Base-by-base conservation (phyloP, 352 stramenopile species). In the Globisporangium radiosum region DNA sequence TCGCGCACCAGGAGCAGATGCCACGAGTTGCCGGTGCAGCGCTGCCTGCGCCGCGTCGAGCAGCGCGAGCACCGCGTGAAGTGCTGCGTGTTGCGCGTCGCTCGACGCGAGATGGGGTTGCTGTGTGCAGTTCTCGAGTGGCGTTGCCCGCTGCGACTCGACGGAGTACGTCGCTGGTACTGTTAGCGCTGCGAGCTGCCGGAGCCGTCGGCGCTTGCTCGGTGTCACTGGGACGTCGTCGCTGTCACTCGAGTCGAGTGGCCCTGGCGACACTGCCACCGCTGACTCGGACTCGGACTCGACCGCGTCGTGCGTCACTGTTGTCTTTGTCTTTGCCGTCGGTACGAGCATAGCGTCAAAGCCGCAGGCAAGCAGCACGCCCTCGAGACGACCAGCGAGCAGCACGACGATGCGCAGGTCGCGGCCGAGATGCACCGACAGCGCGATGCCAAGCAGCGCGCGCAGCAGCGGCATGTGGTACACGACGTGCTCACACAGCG, bases 401-500 rank as follows among this genome's bases (percentile, higher is more conserved):
- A 45, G 54, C 36, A 72, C 66, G 47, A 81, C 72, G 5, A 43
- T 62, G 1, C 65, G 54, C 2, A 75, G 53, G 3, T 55, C 50
- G 19, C 59, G 62, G 1, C 54, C 64, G n/a, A 70, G 40, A 9
- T 74, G 53, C 37, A 47, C 56, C n/a, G 73, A 65, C 5, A 85
- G 54, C 44, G 66, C 74, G 38, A 85, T 70, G 42, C 50, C 67
- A 25, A 87, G 56, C 6, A 90, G 62, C 19, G 71, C 59, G 50
- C 75, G 78, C 54, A 92, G 66, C 9, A 91, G 66, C 14, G 70
- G 73, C 13, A 64, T 54, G 38, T 87, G 80, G 57, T 84, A 79
- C 13, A 92, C 75, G 7, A 82, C 75, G 56, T 92, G 81, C 7
- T 88, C 77, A 47, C 79, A 87, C 52, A 92, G 42, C 11, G 87